Base-by-base conservation (phyloP, 768 basidiomycete genomes). In the Tulasnella sp. region DNA sequence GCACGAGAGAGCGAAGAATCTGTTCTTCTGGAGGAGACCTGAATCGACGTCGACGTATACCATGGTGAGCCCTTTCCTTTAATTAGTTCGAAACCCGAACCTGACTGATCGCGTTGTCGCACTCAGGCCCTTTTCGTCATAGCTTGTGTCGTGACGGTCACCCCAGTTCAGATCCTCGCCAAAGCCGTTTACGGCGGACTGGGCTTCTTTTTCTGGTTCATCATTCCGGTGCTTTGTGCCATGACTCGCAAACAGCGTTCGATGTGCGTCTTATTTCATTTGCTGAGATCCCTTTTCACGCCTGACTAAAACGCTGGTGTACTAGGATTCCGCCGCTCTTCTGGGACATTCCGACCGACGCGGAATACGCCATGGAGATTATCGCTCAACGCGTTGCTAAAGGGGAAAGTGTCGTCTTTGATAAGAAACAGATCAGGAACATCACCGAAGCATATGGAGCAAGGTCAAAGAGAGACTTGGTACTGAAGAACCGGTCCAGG, bases 321-420 rank as follows among this genome's bases (percentile, higher is more conserved):
- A n/a, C 12, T 34, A 92, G 90, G 56, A 75, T 90, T 18, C 88
- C 89, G 31, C 85, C 86, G 9, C 84, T 86, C 3, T 87, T 92
- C 74, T 80, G 82, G 48, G 88, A 90, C 80, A 89, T 88, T 16
- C 92, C 92, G 0, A 93, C 91, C 4, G 91, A 93, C 81, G 88
- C 89, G 4, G 91, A 93, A 73, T 91, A 91, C 82, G 91, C 92
- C 2, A 92, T 92, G 90, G 88, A 91, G 48, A 83, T 93, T 16
- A 92, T 93, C 24, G 88, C 91, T 4, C 86, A 88, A 78, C 89
- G 92, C 10, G 87, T 92, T 5, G 87, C 89, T 44, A 85, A 87
- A 27, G 92, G 92, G 8, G 85, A 91, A 74, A 86, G 87, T 36
- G 83, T 92, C 46, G 85, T 83, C 31, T 81, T 81, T 9, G 75